Evolutionary conservation across 257 asterid species (phyloP).

Genomic region (Fraxinus anomala): DNA sequence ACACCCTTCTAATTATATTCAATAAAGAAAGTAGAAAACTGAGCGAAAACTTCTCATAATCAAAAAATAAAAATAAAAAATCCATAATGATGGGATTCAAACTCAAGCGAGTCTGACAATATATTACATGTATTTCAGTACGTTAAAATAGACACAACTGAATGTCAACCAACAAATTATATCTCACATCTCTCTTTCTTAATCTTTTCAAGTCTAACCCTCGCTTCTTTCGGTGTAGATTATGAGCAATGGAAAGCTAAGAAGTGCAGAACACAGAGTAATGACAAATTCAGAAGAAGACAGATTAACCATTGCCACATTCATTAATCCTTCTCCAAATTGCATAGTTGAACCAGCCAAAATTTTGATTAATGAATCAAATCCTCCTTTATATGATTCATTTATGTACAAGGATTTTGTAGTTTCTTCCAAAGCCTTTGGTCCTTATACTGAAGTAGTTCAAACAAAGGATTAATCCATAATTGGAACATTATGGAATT

Average conservation of each 20-base stretch:
- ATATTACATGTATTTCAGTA: too few relatives aligned
- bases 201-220: too few relatives aligned
- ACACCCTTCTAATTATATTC: background rate
- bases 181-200: too few relatives aligned
- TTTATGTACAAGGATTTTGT: constrained; percentile 42
- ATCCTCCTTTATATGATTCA: constrained; percentile 50
- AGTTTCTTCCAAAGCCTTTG: constrained; percentile 43
- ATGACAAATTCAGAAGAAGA: constrained; percentile 39
- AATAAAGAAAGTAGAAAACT: too few relatives aligned
- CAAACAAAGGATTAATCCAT: constrained; percentile 22
- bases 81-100: too few relatives aligned
- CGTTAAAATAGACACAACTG: too few relatives aligned
- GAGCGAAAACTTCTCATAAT: too few relatives aligned
- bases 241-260: constrained; percentile 55
- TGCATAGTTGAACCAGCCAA: constrained; percentile 47
- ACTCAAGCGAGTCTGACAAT: too few relatives aligned
- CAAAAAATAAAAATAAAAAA: too few relatives aligned
- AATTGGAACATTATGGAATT: background rate
- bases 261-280: constrained; percentile 51
- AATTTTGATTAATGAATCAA: constrained; percentile 35
- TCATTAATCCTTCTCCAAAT: constrained; percentile 49
- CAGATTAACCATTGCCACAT: constrained; percentile 45
- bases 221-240: constrained; percentile 26
- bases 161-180: too few relatives aligned
- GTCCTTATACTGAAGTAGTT: constrained; percentile 35